Evolutionary conservation across 2,329 filamentous ascomycete species (phyloP), one percentile per base, ranked within the genome.

Genomic region (Parafenestella ontariensis): DNA sequence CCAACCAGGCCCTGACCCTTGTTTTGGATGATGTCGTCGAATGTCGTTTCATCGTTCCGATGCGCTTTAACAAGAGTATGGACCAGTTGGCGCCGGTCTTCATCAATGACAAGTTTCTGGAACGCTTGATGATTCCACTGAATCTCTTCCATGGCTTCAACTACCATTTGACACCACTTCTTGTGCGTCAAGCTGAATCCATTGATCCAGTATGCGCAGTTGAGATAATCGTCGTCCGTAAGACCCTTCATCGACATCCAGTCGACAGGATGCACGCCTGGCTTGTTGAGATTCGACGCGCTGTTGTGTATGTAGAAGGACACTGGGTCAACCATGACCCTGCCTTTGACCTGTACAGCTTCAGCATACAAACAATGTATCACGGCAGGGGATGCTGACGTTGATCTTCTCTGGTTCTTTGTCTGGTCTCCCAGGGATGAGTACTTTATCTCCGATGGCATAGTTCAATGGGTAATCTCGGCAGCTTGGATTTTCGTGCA

Each of bases 61-160:
- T 89, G 89, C 66, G 88, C 87, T 51, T 94, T 84, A 3, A 92
- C 81, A 69, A 95, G 91, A 8, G 89, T 89, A 58, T 57, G 48
- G 29, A 63, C 57, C 3, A 63, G 46, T 18, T 63, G 54, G 26
- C 58, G 58, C 8, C 52, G 41, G 13, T 56, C 34, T 9, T 46
- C 43, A 66, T 6, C 53, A 3, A 51, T 72, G 31, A 77, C 73
- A 0, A 77, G 74, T 36, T 79, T 79, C 5, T 74, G 74, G 1
- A 78, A 79, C 2, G 79, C 62, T 61, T 79, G 75, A 5, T 78
- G 61, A 42, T 79, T 75, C n/a, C 78, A 78, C 10, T 66, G 52
- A 52, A 74, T 78, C 53, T 78, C 78, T 26, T 77, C 71, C 34
- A 79, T 58, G 2, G 66, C 58, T 15, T 76, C 65, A 6, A 80